Evolutionary conservation across 805 yeast genomes (phyloP).

Genomic region (Pichia californica): DNA sequence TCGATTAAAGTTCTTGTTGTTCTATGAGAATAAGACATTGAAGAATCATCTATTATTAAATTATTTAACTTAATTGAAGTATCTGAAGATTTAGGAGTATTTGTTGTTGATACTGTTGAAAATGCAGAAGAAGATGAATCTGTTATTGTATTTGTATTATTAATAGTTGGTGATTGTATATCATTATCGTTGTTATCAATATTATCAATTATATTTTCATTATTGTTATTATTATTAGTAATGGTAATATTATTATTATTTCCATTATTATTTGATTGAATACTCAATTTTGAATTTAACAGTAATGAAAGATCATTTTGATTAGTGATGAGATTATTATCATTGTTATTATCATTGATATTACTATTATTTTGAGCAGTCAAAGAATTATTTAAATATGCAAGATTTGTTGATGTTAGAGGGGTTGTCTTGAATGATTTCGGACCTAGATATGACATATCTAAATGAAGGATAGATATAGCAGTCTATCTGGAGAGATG

Average conservation of each 20-base stretch:
- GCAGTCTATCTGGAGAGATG: too few species aligned
- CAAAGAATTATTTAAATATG: conserved; percentile 23
- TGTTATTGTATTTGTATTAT: conserved; percentile 13
- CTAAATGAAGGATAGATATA: too few species aligned
- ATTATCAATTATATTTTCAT: neutral
- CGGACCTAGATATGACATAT: conserved; percentile 33
- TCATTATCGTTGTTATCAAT: too few species aligned
- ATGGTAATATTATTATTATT: neutral
- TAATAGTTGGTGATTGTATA: too few species aligned
- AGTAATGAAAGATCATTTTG: too few species aligned
- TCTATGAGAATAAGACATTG: conserved; percentile 2
- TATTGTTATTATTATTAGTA: neutral
- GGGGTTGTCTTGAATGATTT: conserved; percentile 32
- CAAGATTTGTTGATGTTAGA: conserved; percentile 27
- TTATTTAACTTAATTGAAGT: conserved; percentile 3
- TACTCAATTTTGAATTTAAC: too few species aligned
- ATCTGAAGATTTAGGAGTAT: conserved; percentile 7
- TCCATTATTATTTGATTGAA: neutral
- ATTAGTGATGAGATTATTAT: neutral
- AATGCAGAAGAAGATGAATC: conserved; percentile 23
- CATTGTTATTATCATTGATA: neutral
- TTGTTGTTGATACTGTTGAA: conserved; percentile 17
- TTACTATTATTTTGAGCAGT: neutral
- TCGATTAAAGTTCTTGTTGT: conserved; percentile 8
- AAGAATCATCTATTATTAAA: conserved; percentile 2